Conservation (phyloP, 1,139 yeast species). For the Kurtzmaniella natalensis region DNA sequence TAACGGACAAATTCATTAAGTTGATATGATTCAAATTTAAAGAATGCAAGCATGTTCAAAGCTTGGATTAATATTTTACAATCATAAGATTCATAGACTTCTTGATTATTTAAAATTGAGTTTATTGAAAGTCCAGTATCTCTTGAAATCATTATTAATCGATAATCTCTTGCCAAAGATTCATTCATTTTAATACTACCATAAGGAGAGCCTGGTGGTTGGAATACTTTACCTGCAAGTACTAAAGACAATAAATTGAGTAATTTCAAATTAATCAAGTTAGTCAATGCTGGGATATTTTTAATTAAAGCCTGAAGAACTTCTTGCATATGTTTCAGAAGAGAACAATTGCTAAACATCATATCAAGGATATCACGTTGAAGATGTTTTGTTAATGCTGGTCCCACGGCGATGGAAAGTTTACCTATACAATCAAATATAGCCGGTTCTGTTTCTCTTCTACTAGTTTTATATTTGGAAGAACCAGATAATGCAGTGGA, state of each 20-base stretch:
- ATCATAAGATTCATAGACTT: slow-evolving; percentile 42
- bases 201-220: slow-evolving; percentile 86
- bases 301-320: slow-evolving; percentile 65
- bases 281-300: slow-evolving; percentile 77
- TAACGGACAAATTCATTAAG: slow-evolving; percentile 83
- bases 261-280: slow-evolving; percentile 65
- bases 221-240: slow-evolving; percentile 77
- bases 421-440: slow-evolving; percentile 87
- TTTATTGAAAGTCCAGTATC: slow-evolving; percentile 51
- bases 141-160: slow-evolving; percentile 67
- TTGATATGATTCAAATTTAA: slow-evolving; percentile 71
- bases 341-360: slow-evolving; percentile 72
- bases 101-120: slow-evolving; percentile 33
- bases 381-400: slow-evolving; percentile 87
- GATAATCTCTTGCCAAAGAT: slow-evolving; percentile 67
- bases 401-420: slow-evolving; percentile 85
- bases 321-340: slow-evolving; percentile 74
- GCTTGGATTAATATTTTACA: slow-evolving; percentile 60
- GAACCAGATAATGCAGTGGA: slow-evolving; percentile 28
- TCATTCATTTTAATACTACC: slow-evolving; percentile 61
- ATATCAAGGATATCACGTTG: slow-evolving; percentile 78
- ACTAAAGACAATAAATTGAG: slow-evolving; percentile 71
- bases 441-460: slow-evolving; percentile 80
- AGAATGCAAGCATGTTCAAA: slow-evolving; percentile 65
- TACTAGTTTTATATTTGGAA: slow-evolving; percentile 55